Percentiles rank a stretch among this genome's conserved stretches.
Evolutionary conservation across 306 rosid species (phyloP).

Genomic region (Casuarina cunninghamiana): DNA sequence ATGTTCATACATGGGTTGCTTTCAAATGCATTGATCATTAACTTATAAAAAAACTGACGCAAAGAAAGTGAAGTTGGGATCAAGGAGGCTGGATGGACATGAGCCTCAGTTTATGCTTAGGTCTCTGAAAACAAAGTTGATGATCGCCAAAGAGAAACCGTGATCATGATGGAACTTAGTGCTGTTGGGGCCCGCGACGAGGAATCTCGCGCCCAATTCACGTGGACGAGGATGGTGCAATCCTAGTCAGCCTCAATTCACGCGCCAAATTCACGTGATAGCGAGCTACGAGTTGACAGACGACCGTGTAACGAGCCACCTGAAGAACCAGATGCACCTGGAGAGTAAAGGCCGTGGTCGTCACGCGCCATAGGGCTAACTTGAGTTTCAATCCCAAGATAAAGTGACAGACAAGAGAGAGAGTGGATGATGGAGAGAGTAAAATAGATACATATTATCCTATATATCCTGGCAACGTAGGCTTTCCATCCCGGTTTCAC

Average conservation of each 20-base stretch:
- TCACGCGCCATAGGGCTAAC: slow-evolving; percentile 31
- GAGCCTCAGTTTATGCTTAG: too few relatives aligned
- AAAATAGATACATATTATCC: slow-evolving; percentile 1
- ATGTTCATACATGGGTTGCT: too few relatives aligned
- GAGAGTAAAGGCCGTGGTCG: not conserved
- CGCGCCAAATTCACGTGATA: not conserved
- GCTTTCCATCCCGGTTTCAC: slow-evolving; percentile 6
- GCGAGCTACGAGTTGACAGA: not conserved
- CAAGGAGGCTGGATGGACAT: too few relatives aligned
- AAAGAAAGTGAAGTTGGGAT: too few relatives aligned
- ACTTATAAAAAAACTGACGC: too few relatives aligned
- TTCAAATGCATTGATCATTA: too few relatives aligned
- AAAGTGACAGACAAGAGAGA: not conserved
- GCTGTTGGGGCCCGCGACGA: not conserved
- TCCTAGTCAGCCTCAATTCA: not conserved
- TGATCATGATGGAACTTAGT: not conserved
- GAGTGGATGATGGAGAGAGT: not conserved
- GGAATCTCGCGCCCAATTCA: slow-evolving; percentile 14
- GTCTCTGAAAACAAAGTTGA: not conserved
- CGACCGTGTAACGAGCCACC: not conserved
- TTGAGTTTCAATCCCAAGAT: not conserved
- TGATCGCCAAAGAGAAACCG: not conserved
- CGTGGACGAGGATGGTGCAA: slow-evolving; percentile 10
- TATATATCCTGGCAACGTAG: slow-evolving; percentile 33
- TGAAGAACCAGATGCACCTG: not conserved